A percentile compares a stretch with the other conserved stretches of the same genome.
Conservation (phyloP, 495 filamentous ascomycete species). For the Lichina pygmaea region DNA sequence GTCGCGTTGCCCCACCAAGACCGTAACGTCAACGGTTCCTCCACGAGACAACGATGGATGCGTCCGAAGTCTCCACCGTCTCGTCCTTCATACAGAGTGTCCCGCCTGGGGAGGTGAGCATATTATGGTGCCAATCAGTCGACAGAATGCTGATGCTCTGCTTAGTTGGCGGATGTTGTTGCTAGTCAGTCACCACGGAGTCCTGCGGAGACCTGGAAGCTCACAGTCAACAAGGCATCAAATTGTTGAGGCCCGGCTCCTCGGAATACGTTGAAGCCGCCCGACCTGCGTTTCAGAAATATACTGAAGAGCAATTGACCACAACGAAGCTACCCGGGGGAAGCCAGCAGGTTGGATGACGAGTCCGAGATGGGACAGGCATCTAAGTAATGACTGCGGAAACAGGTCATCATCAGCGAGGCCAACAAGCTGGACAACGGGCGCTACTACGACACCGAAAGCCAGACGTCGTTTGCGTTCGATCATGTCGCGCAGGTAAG, state of each 20-base stretch:
- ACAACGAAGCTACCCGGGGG: slow-evolving; percentile 72
- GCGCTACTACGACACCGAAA: slow-evolving; percentile 73
- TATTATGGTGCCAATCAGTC: slow-evolving; percentile 5
- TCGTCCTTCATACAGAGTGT: slow-evolving; percentile 84
- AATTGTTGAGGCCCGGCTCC: slow-evolving; percentile 48
- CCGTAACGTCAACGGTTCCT: too few species aligned
- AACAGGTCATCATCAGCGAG: slow-evolving; percentile 58
- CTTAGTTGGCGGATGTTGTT: slow-evolving; percentile 67
- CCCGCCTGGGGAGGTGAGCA: slow-evolving; percentile 68
- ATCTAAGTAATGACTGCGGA: too few species aligned
- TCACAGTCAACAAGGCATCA: slow-evolving; percentile 39
- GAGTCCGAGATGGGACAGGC: not conserved
- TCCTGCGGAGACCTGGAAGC: not conserved
- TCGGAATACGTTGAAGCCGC: slow-evolving; percentile 40
- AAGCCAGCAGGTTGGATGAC: slow-evolving; percentile 33
- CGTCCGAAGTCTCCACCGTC: slow-evolving; percentile 17
- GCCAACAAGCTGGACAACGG: slow-evolving; percentile 55
- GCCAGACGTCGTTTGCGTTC: slow-evolving; percentile 59
- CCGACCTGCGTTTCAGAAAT: slow-evolving; percentile 63
- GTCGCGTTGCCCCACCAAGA: too few species aligned
- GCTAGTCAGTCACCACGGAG: slow-evolving; percentile 20
- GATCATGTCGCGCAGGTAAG: slow-evolving; percentile 58
- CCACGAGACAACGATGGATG: not conserved
- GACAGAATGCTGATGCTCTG: slow-evolving; percentile 1
- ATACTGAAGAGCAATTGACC: slow-evolving; percentile 84